Base-by-base conservation (phyloP, 2,329 filamentous ascomycete species). In the Lachnellula subtilissima region DNA sequence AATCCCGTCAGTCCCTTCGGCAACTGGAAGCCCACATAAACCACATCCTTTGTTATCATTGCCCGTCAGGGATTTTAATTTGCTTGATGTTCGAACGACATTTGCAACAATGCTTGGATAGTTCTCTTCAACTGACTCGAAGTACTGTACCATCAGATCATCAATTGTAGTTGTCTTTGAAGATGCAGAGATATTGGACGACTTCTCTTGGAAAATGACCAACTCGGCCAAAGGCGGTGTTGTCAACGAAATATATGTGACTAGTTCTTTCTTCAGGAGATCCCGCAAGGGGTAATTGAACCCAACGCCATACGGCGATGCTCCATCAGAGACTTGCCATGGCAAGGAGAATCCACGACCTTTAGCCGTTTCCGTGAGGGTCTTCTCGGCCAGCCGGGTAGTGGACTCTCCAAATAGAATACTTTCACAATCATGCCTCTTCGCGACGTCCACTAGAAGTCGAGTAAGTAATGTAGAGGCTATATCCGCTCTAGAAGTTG, bases 51-150 rank as follows among this genome's bases (percentile, higher is more conserved):
- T 69, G 46, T 61, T 68, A 19, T 65, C 67, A 7, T 69, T 70
- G 1, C 60, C 62, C 48, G 64, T 64, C 22, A 74, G 69, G 25
- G 82, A 74, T 47, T 85, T 77, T 42, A 97, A 78, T 73, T 95
- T 96, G 51, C 85, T 86, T n/a, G 89, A 87, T 36, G 93, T 99
- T 60, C 91, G 84, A 5, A 97, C 93, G 9, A 99, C 94, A 70
- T 99, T 99, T 35, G 92, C 88, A 63, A 99, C 92, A 54, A 97
- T 91, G 54, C 89, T 90, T 3, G 92, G 89, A 67, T 95, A 97
- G 57, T 87, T 88, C 62, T 84, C 83, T 69, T 96, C 92, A 15
- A 96, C 90, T 42, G 85, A 87, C 62, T 84, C 83, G 67, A 99
- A 96, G 71, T 97, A 99, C 55, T 91, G 86, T 56, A 80, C 76